Evolutionary conservation across 177 flowering plant genomes (phyloP), one percentile per base, ranked within the genome.

Genomic region (Vitis hybrid): DNA sequence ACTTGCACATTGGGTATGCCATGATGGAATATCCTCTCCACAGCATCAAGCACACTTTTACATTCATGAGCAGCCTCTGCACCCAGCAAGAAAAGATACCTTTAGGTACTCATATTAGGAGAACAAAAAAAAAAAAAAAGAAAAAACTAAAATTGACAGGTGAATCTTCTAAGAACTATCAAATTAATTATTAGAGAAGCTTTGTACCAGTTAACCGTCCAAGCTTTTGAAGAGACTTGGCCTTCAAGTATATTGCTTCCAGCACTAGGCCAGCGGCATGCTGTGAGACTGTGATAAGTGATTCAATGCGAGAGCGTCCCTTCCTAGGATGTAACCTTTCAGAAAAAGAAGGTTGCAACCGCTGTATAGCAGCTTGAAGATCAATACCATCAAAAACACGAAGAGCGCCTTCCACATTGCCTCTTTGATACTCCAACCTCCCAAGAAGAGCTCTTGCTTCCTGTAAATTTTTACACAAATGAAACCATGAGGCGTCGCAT

Each of bases 391-490:
- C 97, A 76, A 96, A 92, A 22, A 96, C 97, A 69, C 88, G 89
- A 75, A 96, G 88, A 20, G 98, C 99, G 62, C 94, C 85, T 78
- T 95, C 97, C n/a, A 89, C 72, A 79, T 95, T 93, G 62, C 98
- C 97, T 81, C 98, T 86, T 71, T 89, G 94, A 74, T 91, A 95
- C 83, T 93, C 98, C 78, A 95, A 82, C 76, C 90, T 90, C 65
- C 99, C 98, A 64, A 95, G 88, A 79, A 95, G 98, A 22, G 95
- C 93, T 78, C 98, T 86, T 13, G 99, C 99, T 86, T 96, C 99
- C 99, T 93, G 80, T 55, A 77, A 66, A 71, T 39, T 64, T 50
- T 16, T 1, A 22, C 8, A 60, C 18, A 65, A 39, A 53, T 22
- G 12, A 3, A 39, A 65, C 7, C 55, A 74, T 55, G 49, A 15